Percentiles rank a stretch among this genome's conserved stretches.
Conservation (phyloP, 2,329 filamentous ascomycete species). For the Pseudocercospora ulei region DNA sequence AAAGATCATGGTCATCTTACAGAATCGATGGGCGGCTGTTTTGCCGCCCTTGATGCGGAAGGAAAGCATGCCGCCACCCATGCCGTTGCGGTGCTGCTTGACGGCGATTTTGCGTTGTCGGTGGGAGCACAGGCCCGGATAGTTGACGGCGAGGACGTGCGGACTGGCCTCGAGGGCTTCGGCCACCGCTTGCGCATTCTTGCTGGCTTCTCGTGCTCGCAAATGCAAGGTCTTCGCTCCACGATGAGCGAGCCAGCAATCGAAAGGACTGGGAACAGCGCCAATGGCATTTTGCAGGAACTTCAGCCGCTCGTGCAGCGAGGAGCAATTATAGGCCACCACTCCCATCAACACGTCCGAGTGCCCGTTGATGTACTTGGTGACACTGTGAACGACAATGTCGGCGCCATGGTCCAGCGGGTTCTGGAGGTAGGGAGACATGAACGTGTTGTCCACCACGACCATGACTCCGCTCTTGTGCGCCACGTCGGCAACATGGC, state of each 20-base stretch:
- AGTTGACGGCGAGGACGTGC: constrained; percentile 83
- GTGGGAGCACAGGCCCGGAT: constrained; percentile 82
- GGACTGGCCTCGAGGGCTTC: constrained; percentile 66
- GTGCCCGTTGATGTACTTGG: constrained; percentile 99
- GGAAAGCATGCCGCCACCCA: constrained; percentile 95
- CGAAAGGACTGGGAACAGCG: constrained; percentile 86
- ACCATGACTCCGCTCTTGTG: constrained; percentile 84
- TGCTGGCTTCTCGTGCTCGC: constrained; percentile 71
- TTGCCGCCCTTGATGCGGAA: constrained; percentile 88
- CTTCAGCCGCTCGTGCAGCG: constrained; percentile 62
- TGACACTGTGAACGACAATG: constrained; percentile 92
- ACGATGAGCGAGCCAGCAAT: constrained; percentile 95
- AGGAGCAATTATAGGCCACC: constrained; percentile 83
- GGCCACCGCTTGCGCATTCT: constrained; percentile 71
- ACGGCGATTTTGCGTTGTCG: constrained; percentile 73
- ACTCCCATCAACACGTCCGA: constrained; percentile 95
- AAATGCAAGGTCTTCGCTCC: constrained; percentile 95
- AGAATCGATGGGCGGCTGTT: constrained; percentile 81
- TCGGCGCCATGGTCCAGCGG: constrained; percentile 91
- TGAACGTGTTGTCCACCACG: constrained; percentile 98
- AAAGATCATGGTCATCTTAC: constrained; percentile 78
- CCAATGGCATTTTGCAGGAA: constrained; percentile 98
- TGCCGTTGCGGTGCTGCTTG: constrained; percentile 85
- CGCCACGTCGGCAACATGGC: constrained; percentile 69
- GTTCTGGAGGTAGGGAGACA: constrained; percentile 94